A percentile compares a stretch with the other conserved stretches of the same genome.
Conservation (phyloP, 1,284 basidiomycete species). For the Cryptococcus deneoformans region DNA sequence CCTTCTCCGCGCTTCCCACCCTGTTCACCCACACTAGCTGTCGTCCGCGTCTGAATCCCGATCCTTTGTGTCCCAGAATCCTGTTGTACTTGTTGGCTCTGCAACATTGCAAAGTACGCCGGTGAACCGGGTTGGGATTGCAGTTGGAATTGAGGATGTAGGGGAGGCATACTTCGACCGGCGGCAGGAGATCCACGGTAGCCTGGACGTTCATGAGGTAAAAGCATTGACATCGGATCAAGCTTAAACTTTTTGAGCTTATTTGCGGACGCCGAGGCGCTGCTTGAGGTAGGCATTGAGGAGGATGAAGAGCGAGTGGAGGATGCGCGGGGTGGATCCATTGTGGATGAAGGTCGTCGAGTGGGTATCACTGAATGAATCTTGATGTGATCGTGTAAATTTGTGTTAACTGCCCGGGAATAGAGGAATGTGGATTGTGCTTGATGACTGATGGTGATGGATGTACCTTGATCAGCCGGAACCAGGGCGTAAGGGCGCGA, state of each 20-base stretch:
- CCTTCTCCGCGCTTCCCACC: constrained; percentile 1
- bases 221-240: constrained; percentile 45
- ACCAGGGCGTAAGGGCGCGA: too few species aligned
- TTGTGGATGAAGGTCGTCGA: not conserved
- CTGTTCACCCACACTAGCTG: not conserved
- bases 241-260: constrained; percentile 42
- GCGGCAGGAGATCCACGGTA: not conserved
- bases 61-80: not conserved
- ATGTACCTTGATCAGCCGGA: too few species aligned
- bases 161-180: not conserved
- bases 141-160: not conserved
- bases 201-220: constrained; percentile 42
- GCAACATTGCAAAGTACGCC: constrained; percentile 3
- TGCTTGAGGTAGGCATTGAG: not conserved
- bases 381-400: too few species aligned
- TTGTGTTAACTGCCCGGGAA: too few species aligned
- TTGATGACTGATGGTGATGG: too few species aligned
- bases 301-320: not conserved
- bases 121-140: not conserved
- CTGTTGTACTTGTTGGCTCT: constrained; percentile 3
- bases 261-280: not conserved
- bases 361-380: not conserved
- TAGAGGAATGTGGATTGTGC: too few species aligned
- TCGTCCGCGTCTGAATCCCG: not conserved
- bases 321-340: not conserved